These are phyloP conservation scores for Globisporangium rhizosaccharum DNA, from an alignment of 352 stramenopile species.

Conservation along the genomic window DNA sequence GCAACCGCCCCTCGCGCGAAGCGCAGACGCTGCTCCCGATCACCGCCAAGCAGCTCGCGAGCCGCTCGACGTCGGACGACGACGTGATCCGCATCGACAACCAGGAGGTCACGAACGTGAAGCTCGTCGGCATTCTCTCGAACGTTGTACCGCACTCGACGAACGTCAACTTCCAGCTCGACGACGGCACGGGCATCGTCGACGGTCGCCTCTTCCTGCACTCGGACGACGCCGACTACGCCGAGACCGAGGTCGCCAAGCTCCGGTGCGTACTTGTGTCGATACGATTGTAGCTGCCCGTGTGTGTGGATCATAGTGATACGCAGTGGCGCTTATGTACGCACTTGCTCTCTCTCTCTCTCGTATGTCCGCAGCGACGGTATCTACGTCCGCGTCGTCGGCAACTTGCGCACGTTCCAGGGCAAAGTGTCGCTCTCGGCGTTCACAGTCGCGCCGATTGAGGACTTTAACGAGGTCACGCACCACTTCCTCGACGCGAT, in stretches of 20 bases:
- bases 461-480: constrained; percentile 93
- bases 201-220: constrained; percentile 91
- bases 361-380: constrained; percentile 37
- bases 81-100: constrained; percentile 85
- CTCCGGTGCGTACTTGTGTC: constrained; percentile 25
- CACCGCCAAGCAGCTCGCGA: constrained; percentile 85
- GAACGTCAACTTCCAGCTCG: constrained; percentile 89
- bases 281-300: not conserved
- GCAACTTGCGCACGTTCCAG: constrained; percentile 91
- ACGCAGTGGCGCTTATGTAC: not conserved
- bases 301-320: not conserved
- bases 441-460: constrained; percentile 80
- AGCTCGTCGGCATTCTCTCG: constrained; percentile 85
- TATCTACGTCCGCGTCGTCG: constrained; percentile 88
- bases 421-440: constrained; percentile 84
- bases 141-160: constrained; percentile 79
- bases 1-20: constrained; percentile 32
- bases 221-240: constrained; percentile 75
- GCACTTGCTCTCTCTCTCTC: not conserved
- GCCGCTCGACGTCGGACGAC: constrained; percentile 38
- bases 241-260: constrained; percentile 49
- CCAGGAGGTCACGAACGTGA: constrained; percentile 84
- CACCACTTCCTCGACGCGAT: constrained; percentile 94
- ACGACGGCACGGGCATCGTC: constrained; percentile 92
- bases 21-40: constrained; percentile 91